Conservation (phyloP, 306 rosid species). For the Vigna reflexopilosa region DNA sequence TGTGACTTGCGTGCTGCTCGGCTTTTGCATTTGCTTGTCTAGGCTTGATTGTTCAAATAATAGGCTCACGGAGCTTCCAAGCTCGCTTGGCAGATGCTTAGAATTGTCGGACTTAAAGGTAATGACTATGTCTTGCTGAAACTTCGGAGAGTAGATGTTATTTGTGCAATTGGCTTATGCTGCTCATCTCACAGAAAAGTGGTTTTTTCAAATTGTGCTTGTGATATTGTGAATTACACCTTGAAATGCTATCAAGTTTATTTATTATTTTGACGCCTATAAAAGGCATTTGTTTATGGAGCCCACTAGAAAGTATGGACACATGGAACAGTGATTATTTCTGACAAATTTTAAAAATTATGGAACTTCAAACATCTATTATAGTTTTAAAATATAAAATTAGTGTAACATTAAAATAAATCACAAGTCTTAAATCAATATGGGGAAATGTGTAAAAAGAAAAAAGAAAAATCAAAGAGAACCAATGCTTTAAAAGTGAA, state of each 20-base stretch:
- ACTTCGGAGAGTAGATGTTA: conserved; percentile 5
- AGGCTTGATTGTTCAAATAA: conserved; percentile 92
- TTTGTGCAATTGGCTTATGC: conserved; percentile 17
- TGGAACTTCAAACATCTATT: neutral
- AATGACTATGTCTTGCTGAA: conserved; percentile 43
- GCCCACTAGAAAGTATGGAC: neutral
- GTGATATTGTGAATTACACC: conserved; percentile 32
- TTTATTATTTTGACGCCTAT: neutral
- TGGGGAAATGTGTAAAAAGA: too few relatives aligned
- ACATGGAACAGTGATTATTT: neutral
- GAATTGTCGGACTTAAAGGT: conserved; percentile 87
- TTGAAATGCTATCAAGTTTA: conserved; percentile 11
- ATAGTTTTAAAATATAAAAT: neutral
- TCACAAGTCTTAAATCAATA: neutral
- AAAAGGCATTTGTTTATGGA: conserved; percentile 3
- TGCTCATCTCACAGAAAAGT: conserved; percentile 23
- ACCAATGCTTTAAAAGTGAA: neutral
- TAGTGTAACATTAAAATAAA: neutral
- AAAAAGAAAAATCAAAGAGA: too few relatives aligned
- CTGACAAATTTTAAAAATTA: neutral
- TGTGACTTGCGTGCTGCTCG: conserved; percentile 13
- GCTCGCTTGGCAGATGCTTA: conserved; percentile 75
- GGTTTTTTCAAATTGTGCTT: conserved; percentile 18
- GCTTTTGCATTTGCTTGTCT: conserved; percentile 42
- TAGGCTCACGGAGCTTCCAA: conserved; percentile 78